These are phyloP conservation scores for Stropharia rugosoannulata DNA, from an alignment of 768 basidiomycete genomes.

Conservation along the genomic window DNA sequence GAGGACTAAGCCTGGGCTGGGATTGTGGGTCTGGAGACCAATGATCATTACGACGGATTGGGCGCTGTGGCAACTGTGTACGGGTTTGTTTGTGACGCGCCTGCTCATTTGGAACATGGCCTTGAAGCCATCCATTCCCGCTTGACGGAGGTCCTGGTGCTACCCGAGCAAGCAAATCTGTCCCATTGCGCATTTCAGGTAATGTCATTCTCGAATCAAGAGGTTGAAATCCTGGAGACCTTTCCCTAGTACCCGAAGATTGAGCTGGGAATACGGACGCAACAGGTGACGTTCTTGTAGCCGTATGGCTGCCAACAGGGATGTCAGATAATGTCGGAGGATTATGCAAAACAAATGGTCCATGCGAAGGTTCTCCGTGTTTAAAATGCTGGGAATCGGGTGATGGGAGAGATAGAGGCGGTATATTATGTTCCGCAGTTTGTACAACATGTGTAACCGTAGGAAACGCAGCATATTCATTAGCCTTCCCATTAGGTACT, in stretches of 20 bases:
- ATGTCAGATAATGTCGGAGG: too few species aligned
- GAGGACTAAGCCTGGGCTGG: neutral
- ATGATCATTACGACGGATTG: neutral
- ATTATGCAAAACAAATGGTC: too few species aligned
- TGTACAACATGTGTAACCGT: too few species aligned
- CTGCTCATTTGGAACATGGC: slow-evolving; percentile 1
- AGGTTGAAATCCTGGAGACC: too few species aligned
- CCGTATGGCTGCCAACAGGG: too few species aligned
- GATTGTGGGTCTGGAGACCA: neutral
- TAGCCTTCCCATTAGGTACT: neutral
- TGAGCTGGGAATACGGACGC: too few species aligned
- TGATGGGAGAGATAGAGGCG: slow-evolving; percentile 5
- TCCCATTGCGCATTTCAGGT: neutral
- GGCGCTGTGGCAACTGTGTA: neutral
- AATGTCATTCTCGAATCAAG: too few species aligned
- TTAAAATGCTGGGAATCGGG: neutral
- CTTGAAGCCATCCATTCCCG: slow-evolving; percentile 9
- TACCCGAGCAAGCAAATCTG: slow-evolving; percentile 10
- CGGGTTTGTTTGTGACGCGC: neutral
- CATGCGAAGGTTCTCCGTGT: too few species aligned
- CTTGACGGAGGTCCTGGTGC: slow-evolving; percentile 12
- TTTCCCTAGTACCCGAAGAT: too few species aligned
- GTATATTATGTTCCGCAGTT: neutral
- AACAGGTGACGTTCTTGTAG: too few species aligned
- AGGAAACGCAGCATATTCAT: neutral